Conservation (phyloP, 257 asterid genomes). For the Verbena officinalis region DNA sequence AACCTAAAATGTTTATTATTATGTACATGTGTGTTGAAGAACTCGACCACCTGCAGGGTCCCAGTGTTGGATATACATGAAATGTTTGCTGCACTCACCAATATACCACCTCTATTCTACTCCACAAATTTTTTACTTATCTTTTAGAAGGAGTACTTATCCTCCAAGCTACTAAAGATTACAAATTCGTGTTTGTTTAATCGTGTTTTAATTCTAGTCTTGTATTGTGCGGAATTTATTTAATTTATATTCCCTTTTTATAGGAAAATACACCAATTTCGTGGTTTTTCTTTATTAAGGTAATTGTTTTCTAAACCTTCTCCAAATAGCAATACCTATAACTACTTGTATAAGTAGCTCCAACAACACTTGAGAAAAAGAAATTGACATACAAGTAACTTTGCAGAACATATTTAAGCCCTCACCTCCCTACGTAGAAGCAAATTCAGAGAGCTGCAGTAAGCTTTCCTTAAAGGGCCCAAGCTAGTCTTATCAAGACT, state of each 20-base stretch:
- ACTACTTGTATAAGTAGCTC: not conserved
- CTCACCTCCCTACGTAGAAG: constrained; percentile 95
- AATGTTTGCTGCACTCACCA: constrained; percentile 13
- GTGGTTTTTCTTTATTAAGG: not conserved
- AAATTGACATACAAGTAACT: constrained; percentile 45
- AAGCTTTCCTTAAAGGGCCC: constrained; percentile 88
- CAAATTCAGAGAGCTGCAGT: constrained; percentile 90
- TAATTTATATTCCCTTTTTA: not conserved
- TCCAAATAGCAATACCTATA: not conserved
- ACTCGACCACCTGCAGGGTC: not conserved
- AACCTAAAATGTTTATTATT: too few species aligned
- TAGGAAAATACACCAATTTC: not conserved
- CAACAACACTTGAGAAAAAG: not conserved
- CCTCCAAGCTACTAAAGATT: constrained; percentile 5
- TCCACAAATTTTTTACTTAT: constrained; percentile 3
- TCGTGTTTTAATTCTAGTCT: constrained; percentile 7
- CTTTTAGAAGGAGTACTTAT: constrained; percentile 9
- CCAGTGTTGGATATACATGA: constrained; percentile 9
- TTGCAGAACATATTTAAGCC: constrained; percentile 33
- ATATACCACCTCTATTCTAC: not conserved
- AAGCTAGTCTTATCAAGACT: constrained; percentile 87
- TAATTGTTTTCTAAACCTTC: not conserved
- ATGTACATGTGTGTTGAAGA: not conserved
- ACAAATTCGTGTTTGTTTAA: not conserved
- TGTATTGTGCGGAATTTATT: not conserved